These are phyloP conservation scores for Ophiostoma fasciatum DNA, from an alignment of 2,329 filamentous ascomycete species.

Conservation along the genomic window DNA sequence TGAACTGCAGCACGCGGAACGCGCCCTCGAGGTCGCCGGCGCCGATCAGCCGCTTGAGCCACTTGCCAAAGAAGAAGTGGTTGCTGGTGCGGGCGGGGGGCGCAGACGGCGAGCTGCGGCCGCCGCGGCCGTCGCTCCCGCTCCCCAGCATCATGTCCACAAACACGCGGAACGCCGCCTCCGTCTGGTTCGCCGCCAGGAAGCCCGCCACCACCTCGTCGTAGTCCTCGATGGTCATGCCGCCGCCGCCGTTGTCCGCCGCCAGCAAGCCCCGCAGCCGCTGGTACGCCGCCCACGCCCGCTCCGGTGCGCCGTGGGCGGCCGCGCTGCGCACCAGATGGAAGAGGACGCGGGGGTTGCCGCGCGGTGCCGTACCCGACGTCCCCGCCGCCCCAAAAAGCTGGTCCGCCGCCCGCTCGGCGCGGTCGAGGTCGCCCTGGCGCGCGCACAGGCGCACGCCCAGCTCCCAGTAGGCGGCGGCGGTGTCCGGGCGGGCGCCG, in stretches of 20 bases:
- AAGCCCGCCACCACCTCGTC: slow-evolving; percentile 60
- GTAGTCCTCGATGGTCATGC: slow-evolving; percentile 58
- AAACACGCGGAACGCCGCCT: slow-evolving; percentile 61
- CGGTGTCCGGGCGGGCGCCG: slow-evolving; percentile 31
- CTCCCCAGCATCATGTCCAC: slow-evolving; percentile 75
- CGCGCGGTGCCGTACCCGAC: not conserved
- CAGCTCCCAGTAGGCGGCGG: slow-evolving; percentile 44
- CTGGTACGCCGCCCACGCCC: slow-evolving; percentile 54
- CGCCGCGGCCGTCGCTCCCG: slow-evolving; percentile 26
- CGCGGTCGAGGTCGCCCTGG: slow-evolving; percentile 41
- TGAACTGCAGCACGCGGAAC: slow-evolving; percentile 56
- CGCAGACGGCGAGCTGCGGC: not conserved
- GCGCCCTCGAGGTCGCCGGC: slow-evolving; percentile 57
- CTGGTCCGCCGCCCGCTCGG: slow-evolving; percentile 38
- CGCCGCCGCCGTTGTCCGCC: slow-evolving; percentile 9
- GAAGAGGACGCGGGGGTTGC: slow-evolving; percentile 9
- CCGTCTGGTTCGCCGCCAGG: slow-evolving; percentile 46
- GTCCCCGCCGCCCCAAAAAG: slow-evolving; percentile 6
- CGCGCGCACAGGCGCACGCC: slow-evolving; percentile 51
- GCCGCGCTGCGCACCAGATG: slow-evolving; percentile 10
- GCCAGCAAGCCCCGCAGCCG: slow-evolving; percentile 47
- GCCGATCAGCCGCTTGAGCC: slow-evolving; percentile 72
- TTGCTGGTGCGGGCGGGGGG: slow-evolving; percentile 40
- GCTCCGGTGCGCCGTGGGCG: slow-evolving; percentile 24
- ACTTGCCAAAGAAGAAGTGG: slow-evolving; percentile 74